Percentiles rank a stretch among this genome's conserved stretches.
These are phyloP conservation scores for Cercophora scortea DNA, from an alignment of 495 filamentous ascomycete species.

Conservation along the genomic window DNA sequence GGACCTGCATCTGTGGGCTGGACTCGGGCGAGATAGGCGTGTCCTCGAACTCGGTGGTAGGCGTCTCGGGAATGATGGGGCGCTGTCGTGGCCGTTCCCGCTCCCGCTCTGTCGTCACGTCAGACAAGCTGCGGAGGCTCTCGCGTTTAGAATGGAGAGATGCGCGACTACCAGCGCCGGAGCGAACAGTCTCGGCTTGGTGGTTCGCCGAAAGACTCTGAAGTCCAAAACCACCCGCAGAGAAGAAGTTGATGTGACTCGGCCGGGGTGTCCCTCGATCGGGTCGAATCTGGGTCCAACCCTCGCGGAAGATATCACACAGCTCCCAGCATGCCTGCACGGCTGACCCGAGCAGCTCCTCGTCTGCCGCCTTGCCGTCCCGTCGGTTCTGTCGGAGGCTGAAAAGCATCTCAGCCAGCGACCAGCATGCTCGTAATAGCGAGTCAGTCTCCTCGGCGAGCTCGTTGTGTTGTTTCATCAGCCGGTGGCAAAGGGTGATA, in stretches of 20 bases:
- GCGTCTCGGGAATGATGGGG: conserved; percentile 63
- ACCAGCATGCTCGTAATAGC: conserved; percentile 81
- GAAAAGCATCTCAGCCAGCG: conserved; percentile 87
- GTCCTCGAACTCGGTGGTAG: conserved; percentile 90
- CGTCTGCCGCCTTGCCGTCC: conserved; percentile 65
- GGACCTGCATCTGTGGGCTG: conserved; percentile 56
- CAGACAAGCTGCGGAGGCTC: conserved; percentile 31
- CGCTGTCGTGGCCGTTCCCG: conserved; percentile 22
- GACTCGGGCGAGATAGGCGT: conserved; percentile 72
- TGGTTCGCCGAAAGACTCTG: conserved; percentile 13
- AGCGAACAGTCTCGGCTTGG: conserved; percentile 22
- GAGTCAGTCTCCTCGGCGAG: conserved; percentile 73
- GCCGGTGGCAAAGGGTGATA: conserved; percentile 80
- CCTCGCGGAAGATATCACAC: conserved; percentile 87
- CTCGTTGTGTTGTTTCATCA: conserved; percentile 85
- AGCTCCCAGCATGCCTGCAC: conserved; percentile 94
- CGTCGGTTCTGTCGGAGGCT: conserved; percentile 77
- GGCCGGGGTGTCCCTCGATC: conserved; percentile 82
- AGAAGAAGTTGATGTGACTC: conserved; percentile 64
- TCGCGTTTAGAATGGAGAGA: conserved; percentile 38
- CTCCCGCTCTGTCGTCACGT: conserved; percentile 11
- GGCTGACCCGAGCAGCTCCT: conserved; percentile 76
- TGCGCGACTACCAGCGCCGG: conserved; percentile 31
- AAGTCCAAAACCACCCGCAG: conserved; percentile 17
- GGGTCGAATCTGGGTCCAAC: conserved; percentile 83